Conservation (phyloP, 164 flowering plant genomes). For the Sedum album region DNA sequence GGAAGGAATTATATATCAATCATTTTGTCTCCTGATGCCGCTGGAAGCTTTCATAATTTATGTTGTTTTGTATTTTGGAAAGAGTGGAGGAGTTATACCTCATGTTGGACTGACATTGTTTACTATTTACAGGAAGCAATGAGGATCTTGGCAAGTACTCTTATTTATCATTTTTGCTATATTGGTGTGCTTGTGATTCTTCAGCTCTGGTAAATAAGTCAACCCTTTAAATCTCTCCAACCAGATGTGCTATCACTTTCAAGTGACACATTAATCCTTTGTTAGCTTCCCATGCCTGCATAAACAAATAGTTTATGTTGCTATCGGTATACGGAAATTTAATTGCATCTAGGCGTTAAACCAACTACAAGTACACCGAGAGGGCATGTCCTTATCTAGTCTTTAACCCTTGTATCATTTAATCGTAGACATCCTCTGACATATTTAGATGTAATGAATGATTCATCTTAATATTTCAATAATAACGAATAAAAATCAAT, state of each 20-base stretch:
- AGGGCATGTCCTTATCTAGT: neutral
- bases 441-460: neutral
- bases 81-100: neutral
- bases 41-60: neutral
- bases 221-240: neutral
- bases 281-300: conserved; percentile 2
- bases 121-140: neutral
- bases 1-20: neutral
- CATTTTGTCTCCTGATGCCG: neutral
- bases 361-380: neutral
- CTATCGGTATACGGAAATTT: neutral
- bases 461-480: too few species aligned
- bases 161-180: neutral
- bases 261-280: neutral
- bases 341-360: neutral
- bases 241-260: neutral
- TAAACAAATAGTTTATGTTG: neutral
- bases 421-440: neutral
- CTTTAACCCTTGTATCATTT: neutral
- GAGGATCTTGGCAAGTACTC: neutral
- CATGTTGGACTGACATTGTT: neutral
- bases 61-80: neutral
- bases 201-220: neutral
- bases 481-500: too few species aligned
- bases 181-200: neutral